phyloP scores from a whole-genome alignment of 345 rosid species.

The Arabidopsis thaliana region DNA sequence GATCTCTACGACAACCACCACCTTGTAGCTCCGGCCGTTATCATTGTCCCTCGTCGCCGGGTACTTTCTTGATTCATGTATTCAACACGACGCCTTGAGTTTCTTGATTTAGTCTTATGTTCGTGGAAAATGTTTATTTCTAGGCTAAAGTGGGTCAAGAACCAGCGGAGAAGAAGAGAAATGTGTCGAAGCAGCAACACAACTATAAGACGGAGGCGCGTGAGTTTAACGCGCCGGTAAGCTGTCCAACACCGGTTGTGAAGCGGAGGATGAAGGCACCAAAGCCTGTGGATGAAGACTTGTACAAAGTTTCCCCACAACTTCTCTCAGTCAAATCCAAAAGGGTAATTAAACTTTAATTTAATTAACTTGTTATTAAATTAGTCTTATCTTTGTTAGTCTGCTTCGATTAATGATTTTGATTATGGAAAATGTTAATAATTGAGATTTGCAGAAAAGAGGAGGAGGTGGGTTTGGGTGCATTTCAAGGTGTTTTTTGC shows the following conservation, averaged over 20 bases:
- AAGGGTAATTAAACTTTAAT: conserved; percentile 47
- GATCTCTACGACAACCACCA: conserved; percentile 82
- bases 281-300: conserved; percentile 89
- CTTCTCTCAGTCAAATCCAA: conserved; percentile 64
- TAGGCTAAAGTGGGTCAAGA: conserved; percentile 41
- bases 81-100: not conserved
- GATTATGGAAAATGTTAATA: conserved; percentile 1
- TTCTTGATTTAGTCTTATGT: not conserved
- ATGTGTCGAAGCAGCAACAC: not conserved
- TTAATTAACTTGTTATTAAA: not conserved
- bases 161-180: conserved; percentile 22
- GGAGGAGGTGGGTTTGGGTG: conserved; percentile 64
- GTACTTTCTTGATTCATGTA: conserved; percentile 42
- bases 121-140: not conserved
- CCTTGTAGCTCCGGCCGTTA: conserved; percentile 82
- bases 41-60: conserved; percentile 85
- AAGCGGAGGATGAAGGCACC: conserved; percentile 50
- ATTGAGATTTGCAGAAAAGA: conserved; percentile 57
- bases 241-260: conserved; percentile 38
- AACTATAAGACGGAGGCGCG: conserved; percentile 19
- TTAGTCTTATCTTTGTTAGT: not conserved
- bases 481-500: conserved; percentile 81
- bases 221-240: conserved; percentile 33
- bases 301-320: conserved; percentile 82
- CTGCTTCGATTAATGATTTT: not conserved